Evolutionary conservation across 345 rosid genomes (phyloP), one percentile per base, ranked within the genome.

Genomic region (Barbarea vulgaris): DNA sequence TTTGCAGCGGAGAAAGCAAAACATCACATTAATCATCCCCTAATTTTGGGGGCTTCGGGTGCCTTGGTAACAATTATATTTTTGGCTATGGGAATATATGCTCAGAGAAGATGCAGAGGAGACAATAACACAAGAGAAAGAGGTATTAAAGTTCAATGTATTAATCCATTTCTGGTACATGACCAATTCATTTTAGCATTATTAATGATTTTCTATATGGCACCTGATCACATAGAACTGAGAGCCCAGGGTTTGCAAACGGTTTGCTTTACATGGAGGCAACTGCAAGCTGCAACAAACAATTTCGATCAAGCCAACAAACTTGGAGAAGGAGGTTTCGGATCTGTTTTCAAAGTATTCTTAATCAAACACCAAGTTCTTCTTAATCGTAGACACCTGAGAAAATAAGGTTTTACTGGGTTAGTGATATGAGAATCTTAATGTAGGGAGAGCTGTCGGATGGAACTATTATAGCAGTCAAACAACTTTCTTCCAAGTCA

Each of bases 401-500:
- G 24, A 15, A 14, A 1, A n/a, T 22, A 52, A 1, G 46, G 41
- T 1, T 58, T 58, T 19, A 19, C n/a, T n/a, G 24, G 46, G 36
- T 19, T n/a, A n/a, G n/a, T 60, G 64, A 58, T 34, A 18, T 18
- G 5, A 50, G 44, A 63, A 14, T 18, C 44, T 3, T 52, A 12
- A 53, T 56, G 51, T 48, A 82, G 83, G 84, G 79, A 2, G 28
- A 61, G 62, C 9, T 77, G 3, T 17, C 36, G 1, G 77, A 70
- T 73, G 85, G 85, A 1, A 73, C 70, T 8, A 2, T 62, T 1
- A 54, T 82, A 61, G 87, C 87, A 34, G 80, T 84, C 4, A 81
- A 84, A 48, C 67, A 74, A 22, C 83, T 81, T 39, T 84, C 87
- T 37, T 63, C 87, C 1, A 74, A 70, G 52, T 81, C 87, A 15